Conservation (phyloP, 1,284 basidiomycete species). For the Heliocybe sulcata region DNA sequence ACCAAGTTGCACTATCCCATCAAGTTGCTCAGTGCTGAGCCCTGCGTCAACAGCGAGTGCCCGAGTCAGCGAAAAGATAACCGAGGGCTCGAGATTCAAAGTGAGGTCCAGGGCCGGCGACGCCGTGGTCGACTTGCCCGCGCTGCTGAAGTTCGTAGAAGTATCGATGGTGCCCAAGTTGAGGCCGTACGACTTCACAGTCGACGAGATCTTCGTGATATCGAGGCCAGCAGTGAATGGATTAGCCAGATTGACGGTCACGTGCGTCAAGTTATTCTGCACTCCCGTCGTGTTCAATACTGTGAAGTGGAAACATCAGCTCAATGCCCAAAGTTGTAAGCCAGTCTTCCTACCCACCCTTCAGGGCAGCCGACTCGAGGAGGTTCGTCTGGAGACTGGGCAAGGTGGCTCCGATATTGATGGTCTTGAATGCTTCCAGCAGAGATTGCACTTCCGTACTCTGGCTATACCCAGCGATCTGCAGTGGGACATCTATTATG, state of each 20-base stretch:
- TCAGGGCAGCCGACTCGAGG: constrained; percentile 47
- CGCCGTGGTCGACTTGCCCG: constrained; percentile 47
- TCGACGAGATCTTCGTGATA: constrained; percentile 60
- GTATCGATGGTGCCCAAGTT: constrained; percentile 59
- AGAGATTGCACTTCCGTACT: constrained; percentile 61
- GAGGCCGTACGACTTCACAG: constrained; percentile 59
- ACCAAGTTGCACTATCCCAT: constrained; percentile 64
- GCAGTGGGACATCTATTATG: constrained; percentile 46
- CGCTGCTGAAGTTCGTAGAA: constrained; percentile 43
- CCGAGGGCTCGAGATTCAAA: constrained; percentile 69
- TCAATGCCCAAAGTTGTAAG: not conserved
- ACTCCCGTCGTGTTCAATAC: constrained; percentile 65
- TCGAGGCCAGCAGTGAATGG: constrained; percentile 60
- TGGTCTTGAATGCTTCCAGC: constrained; percentile 51
- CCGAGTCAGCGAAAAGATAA: constrained; percentile 67
- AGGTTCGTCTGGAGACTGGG: constrained; percentile 58
- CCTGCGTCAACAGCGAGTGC: constrained; percentile 61
- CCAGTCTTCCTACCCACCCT: constrained; percentile 26
- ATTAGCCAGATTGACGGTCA: constrained; percentile 59
- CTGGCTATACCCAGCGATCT: constrained; percentile 49
- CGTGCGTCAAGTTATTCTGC: constrained; percentile 58
- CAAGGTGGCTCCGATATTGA: constrained; percentile 52
- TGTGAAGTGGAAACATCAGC: constrained; percentile 9
- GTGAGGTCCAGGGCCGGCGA: constrained; percentile 57
- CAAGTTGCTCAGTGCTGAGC: constrained; percentile 53